Conservation (phyloP, 164 flowering plant species). For the Chimonanthus salicifolius region DNA sequence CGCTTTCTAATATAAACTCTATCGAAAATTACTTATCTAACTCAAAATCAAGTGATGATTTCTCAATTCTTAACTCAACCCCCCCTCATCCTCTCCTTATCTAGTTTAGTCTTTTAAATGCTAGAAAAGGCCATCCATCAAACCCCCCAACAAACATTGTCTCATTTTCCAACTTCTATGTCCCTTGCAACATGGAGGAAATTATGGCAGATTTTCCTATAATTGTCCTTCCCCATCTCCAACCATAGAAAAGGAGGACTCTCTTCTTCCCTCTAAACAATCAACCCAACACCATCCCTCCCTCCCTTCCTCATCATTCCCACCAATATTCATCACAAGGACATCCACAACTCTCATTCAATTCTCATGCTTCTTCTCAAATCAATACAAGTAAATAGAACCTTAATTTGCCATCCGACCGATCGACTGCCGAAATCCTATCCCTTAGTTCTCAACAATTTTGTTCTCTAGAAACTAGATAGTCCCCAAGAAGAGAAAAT, state of each 20-base stretch:
- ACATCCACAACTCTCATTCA: neutral
- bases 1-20: too few species aligned
- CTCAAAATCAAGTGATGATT: too few species aligned
- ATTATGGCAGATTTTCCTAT: conserved; percentile 47
- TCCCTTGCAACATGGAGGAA: conserved; percentile 83
- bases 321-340: neutral
- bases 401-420: conserved; percentile 1
- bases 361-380: neutral
- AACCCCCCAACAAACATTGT: conserved; percentile 35
- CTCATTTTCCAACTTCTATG: conserved; percentile 54
- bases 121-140: neutral
- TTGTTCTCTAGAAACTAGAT: too few species aligned
- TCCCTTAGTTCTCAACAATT: neutral
- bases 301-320: conserved; percentile 1
- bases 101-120: neutral
- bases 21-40: too few species aligned
- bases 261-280: neutral
- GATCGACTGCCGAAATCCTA: neutral
- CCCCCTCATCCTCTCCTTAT: neutral
- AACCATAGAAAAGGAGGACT: conserved; percentile 15
- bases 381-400: conserved; percentile 9
- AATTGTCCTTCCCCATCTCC: conserved; percentile 10
- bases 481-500: conserved; percentile 18
- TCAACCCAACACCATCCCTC: conserved; percentile 7
- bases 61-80: neutral